Base-by-base conservation (phyloP, 148 eudicot genomes). In the Heliosperma pusillum region DNA sequence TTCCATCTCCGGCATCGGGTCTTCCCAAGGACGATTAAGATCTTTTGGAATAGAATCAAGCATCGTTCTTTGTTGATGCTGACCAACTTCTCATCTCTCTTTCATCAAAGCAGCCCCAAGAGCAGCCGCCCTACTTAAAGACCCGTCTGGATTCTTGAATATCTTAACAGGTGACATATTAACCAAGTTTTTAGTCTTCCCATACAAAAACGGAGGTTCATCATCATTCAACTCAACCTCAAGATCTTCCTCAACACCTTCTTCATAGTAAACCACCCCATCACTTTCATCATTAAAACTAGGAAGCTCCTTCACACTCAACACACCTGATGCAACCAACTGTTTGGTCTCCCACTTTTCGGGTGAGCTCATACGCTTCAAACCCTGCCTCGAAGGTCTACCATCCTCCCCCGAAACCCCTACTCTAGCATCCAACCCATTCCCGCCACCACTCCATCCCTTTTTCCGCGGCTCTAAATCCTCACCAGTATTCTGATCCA, bases 21-120 rank as follows among this genome's bases (percentile, higher is more conserved):
- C 99, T 85, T 95, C 99, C 99, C 99, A 95, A 3, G 99, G 99
- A 44, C 97, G 88, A 78, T 95, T 95, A 56, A 95, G 83, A 90
- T 95, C 98, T 80, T 92, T 95, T 0, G 98, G 97, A 33, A 95
- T 95, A 17, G 97, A 92, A 78, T 92, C 98, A 44, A 95, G 88
- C 93, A 90, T 90, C 29, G 91, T 82, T 53, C 97, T 85, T 74
- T 95, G 96, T 55, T 95, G 92, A 53, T 90, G 97, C 47, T 90
- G 96, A 50, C 97, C 83, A 2, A 95, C 92, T 85, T 95, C 98
- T 76, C 97, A 83, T 69, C 98, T 84, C 76, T 95, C 98, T 81
- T 95, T 95, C 44, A 86, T 87, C 40, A 95, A 76, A 47, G 97
- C 99, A 33, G 96, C 88, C 73, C 87, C 91, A 21, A 90, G 85